Conservation (phyloP, 2,329 filamentous ascomycete species). For the Pseudovirgaria hyperparasitica region DNA sequence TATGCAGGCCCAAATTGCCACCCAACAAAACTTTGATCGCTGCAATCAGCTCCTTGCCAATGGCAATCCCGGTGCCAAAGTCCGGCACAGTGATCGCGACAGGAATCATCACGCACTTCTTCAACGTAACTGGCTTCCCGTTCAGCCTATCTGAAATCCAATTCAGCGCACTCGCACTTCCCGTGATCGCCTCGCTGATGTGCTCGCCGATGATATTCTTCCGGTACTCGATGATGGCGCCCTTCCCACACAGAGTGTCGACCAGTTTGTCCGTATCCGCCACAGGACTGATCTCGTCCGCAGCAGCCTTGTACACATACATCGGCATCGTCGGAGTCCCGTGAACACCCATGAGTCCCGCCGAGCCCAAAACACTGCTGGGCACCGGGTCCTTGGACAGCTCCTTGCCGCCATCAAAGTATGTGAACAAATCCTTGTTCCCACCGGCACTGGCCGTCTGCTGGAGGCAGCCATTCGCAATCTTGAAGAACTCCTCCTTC, state of each 20-base stretch:
- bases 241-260: slow-evolving; percentile 10
- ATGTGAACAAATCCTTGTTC: slow-evolving; percentile 7
- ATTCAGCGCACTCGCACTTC: slow-evolving; percentile 5
- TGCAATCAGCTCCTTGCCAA: too few relatives aligned
- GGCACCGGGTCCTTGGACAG: slow-evolving; percentile 4
- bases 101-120: too few relatives aligned
- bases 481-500: slow-evolving; percentile 7
- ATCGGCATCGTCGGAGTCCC: slow-evolving; percentile 12
- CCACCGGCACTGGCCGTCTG: slow-evolving; percentile 4
- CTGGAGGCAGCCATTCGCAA: slow-evolving; percentile 2
- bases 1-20: too few relatives aligned
- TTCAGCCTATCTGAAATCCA: too few relatives aligned
- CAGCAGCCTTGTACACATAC: slow-evolving; percentile 19
- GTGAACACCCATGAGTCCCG: slow-evolving; percentile 7
- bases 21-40: too few relatives aligned
- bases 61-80: too few relatives aligned
- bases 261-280: slow-evolving; percentile 15
- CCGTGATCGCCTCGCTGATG: slow-evolving; percentile 8
- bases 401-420: slow-evolving; percentile 7
- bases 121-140: too few relatives aligned
- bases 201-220: slow-evolving; percentile 15
- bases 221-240: slow-evolving; percentile 12
- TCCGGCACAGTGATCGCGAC: too few relatives aligned
- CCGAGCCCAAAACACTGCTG: slow-evolving; percentile 2
- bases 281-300: slow-evolving; percentile 17